phyloP scores from a whole-genome alignment of 2,329 filamentous ascomycete species.

The Colletotrichum truncatum region DNA sequence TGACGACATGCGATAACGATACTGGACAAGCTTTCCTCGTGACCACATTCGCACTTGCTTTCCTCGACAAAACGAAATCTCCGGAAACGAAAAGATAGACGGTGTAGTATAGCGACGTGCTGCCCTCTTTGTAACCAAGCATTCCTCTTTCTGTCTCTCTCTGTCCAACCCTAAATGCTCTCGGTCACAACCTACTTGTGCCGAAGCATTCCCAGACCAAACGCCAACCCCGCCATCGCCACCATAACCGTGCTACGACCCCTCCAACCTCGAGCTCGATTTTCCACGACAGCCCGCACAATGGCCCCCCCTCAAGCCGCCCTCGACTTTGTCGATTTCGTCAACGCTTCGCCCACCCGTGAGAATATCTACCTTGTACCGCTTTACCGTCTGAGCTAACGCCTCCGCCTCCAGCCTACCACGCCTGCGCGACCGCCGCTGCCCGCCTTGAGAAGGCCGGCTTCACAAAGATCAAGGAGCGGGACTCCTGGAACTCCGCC shows the following conservation, averaged over 20 bases:
- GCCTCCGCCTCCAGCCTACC: constrained; percentile 74
- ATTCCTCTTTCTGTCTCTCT: background rate
- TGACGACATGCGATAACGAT: constrained; percentile 30
- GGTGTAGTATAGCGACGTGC: background rate
- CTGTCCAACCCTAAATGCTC: constrained; percentile 17
- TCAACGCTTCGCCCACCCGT: constrained; percentile 96
- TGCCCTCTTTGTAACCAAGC: background rate
- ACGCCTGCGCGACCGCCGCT: constrained; percentile 85
- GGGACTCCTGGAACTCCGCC: constrained; percentile 84
- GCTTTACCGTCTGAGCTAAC: constrained; percentile 28
- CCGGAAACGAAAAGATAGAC: background rate
- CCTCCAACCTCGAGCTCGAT: constrained; percentile 19
- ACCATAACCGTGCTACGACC: constrained; percentile 15
- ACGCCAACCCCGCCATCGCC: constrained; percentile 19
- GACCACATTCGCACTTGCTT: background rate
- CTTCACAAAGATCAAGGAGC: constrained; percentile 89
- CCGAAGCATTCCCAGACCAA: constrained; percentile 17
- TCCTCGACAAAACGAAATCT: no score
- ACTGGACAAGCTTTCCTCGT: constrained; percentile 2
- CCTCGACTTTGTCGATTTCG: constrained; percentile 89
- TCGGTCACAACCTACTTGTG: constrained; percentile 16
- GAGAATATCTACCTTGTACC: constrained; percentile 44
- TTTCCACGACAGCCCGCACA: constrained; percentile 43
- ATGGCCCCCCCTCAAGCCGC: constrained; percentile 69
- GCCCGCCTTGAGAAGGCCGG: constrained; percentile 82